Evolutionary conservation across 2,329 filamentous ascomycete species (phyloP), one percentile per base, ranked within the genome.

Genomic region (Phialophora tarda): DNA sequence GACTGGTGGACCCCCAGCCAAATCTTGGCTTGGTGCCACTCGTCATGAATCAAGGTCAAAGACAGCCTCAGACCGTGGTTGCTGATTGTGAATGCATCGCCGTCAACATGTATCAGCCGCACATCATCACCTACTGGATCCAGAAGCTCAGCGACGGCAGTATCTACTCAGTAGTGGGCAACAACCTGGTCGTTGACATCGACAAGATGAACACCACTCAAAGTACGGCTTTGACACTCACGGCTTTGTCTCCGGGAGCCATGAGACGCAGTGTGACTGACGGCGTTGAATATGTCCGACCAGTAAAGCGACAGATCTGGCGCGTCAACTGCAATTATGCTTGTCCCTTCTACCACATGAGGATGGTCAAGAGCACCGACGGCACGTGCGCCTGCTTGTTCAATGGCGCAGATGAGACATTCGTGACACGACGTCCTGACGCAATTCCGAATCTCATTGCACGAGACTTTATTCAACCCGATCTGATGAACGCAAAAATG

Each of bases 31-130:
- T 73, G 32, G 67, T 70, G n/a, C 71, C 71, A 8, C 60, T 67
- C 47, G 47, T 66, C 26, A 65, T 72, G 21, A 55, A 68, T n/a
- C 65, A 71, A 63, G 65, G 67, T 10, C 60, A 68, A 53, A 65
- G 63, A 34, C 66, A 65, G 28, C 54, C 64, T 60, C 62, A 70
- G 53, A 62, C 65, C n/a, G 54, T 58, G 24, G 50, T 70, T 59
- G 65, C 69, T 24, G 70, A 71, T 57, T 72, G 71, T 63, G 48
- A 65, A 47, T 64, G 70, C 64, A 69, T 73, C 24, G 71, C 71
- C 32, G 66, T 71, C 53, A 73, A 72, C 59, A 69, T 73, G 65
- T 72, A 73, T 55, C 59, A 51, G 51, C 70, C 70, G 2, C 58
- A 67, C 28, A 57, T 71, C 44, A 64, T 70, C 63, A 73, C 54